A percentile compares a stretch with the other conserved stretches of the same genome.
Evolutionary conservation across 441 rosid species (phyloP).

Genomic region (Theobroma grandiflorum): DNA sequence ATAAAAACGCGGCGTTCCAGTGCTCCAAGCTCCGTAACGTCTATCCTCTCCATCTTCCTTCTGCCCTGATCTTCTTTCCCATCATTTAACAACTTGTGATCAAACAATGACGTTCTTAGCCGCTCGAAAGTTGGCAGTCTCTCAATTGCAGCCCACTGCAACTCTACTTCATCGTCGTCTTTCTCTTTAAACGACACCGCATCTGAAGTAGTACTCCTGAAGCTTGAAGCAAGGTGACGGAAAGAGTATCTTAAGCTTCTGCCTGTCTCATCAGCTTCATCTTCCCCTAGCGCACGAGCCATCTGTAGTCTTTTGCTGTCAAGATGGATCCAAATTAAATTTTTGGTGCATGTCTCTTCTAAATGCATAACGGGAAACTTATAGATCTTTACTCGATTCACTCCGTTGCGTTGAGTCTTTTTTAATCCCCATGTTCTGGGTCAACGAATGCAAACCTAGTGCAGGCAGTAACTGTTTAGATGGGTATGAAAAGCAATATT

Average conservation of each 20-base stretch:
- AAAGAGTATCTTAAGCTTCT: not conserved
- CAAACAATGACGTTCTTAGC: conserved; percentile 24
- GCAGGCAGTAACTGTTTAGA: too few relatives aligned
- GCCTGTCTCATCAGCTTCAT: not conserved
- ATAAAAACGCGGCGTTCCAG: conserved; percentile 38
- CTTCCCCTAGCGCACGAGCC: not conserved
- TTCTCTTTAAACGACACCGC: not conserved
- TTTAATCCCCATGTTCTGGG: too few relatives aligned
- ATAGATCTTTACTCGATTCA: too few relatives aligned
- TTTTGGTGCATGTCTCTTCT: too few relatives aligned
- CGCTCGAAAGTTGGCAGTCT: conserved; percentile 37
- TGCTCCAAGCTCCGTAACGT: conserved; percentile 40
- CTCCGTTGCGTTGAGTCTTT: too few relatives aligned
- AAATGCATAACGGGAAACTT: too few relatives aligned
- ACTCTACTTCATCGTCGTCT: conserved; percentile 24
- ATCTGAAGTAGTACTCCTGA: not conserved
- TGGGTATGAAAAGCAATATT: too few relatives aligned
- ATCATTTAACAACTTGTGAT: not conserved
- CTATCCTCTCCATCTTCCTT: conserved; percentile 20
- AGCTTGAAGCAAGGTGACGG: not conserved
- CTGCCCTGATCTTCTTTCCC: not conserved
- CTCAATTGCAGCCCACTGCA: conserved; percentile 45
- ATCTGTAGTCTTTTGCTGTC: not conserved
- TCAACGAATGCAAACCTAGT: too few relatives aligned
- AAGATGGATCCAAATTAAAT: too few relatives aligned